phyloP scores from a whole-genome alignment of 768 basidiomycete species.

The Symmetrospora coprosmae region DNA sequence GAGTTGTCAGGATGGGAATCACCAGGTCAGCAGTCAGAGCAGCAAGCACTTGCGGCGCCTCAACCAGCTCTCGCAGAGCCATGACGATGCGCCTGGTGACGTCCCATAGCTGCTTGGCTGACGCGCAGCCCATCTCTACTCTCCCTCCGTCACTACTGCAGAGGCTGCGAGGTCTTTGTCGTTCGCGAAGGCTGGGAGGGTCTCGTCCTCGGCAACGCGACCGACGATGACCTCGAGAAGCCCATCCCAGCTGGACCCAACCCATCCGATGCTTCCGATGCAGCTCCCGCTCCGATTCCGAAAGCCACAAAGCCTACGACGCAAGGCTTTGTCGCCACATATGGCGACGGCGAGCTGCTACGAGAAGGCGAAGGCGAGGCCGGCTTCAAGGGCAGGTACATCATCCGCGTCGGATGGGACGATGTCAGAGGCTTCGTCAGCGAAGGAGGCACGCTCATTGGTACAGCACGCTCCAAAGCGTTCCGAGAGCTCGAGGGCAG shows the following conservation, averaged over 20 bases:
- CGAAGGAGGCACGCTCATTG: constrained; percentile 79
- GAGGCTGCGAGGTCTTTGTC: constrained; percentile 89
- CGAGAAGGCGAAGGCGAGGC: constrained; percentile 53
- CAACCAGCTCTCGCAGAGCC: no score
- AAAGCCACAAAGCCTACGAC: no score
- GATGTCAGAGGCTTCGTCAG: constrained; percentile 92
- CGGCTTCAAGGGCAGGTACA: constrained; percentile 48
- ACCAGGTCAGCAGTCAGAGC: constrained; percentile 70
- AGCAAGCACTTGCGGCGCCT: no score
- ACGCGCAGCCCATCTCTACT: no score
- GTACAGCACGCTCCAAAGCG: constrained; percentile 69
- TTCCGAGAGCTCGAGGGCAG: constrained; percentile 84
- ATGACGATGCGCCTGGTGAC: no score
- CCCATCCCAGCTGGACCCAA: constrained; percentile 1
- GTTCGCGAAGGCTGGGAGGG: constrained; percentile 98
- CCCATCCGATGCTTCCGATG: no score
- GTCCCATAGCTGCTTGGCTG: no score
- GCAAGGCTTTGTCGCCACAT: constrained; percentile 30
- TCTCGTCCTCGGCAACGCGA: constrained; percentile 74
- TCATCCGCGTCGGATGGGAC: constrained; percentile 69
- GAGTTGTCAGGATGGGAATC: constrained; percentile 83
- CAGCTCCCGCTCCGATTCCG: no score
- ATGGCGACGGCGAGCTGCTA: constrained; percentile 48
- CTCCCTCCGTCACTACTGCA: constrained; percentile 34
- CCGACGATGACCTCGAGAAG: constrained; percentile 3